phyloP scores from a whole-genome alignment of 1,139 yeast genomes.

The Debaryomyces udenii region DNA sequence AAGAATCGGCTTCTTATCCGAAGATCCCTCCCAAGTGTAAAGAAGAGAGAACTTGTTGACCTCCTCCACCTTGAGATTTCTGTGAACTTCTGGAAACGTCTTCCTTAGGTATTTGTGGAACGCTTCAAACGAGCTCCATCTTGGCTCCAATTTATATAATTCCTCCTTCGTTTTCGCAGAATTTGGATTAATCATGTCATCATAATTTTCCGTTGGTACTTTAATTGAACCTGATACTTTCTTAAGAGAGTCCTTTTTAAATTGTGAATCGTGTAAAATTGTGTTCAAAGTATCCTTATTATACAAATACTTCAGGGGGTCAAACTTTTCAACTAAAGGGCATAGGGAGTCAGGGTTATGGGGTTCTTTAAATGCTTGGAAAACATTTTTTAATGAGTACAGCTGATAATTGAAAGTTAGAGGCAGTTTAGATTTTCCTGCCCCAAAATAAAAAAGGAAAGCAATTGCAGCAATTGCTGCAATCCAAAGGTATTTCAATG shows the following conservation, averaged over 20 bases:
- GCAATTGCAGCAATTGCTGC: not conserved
- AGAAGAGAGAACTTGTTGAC: slow-evolving; percentile 38
- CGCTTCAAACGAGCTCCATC: slow-evolving; percentile 33
- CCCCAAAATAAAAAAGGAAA: not conserved
- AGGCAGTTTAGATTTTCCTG: not conserved
- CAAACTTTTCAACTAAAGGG: slow-evolving; percentile 36
- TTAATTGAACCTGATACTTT: slow-evolving; percentile 58
- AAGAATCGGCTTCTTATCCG: slow-evolving; percentile 39
- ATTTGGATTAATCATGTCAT: slow-evolving; percentile 40
- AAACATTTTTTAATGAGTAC: too few species aligned
- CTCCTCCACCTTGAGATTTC: slow-evolving; percentile 32
- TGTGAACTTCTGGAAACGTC: slow-evolving; percentile 36
- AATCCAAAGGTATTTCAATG: not conserved
- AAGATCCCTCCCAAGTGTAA: slow-evolving; percentile 40
- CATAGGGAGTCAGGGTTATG: slow-evolving; percentile 33
- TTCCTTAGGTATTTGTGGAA: slow-evolving; percentile 34
- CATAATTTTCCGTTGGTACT: slow-evolving; percentile 65
- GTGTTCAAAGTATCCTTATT: slow-evolving; percentile 26
- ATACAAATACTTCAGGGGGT: slow-evolving; percentile 29
- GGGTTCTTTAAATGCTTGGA: not conserved
- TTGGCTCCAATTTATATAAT: slow-evolving; percentile 29
- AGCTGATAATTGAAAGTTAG: not conserved
- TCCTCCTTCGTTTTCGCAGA: slow-evolving; percentile 26
- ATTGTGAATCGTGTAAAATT: slow-evolving; percentile 40
- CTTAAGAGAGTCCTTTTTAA: slow-evolving; percentile 40